Base-by-base conservation (phyloP, 495 filamentous ascomycete species). In the Astrothelium subdiscretum region DNA sequence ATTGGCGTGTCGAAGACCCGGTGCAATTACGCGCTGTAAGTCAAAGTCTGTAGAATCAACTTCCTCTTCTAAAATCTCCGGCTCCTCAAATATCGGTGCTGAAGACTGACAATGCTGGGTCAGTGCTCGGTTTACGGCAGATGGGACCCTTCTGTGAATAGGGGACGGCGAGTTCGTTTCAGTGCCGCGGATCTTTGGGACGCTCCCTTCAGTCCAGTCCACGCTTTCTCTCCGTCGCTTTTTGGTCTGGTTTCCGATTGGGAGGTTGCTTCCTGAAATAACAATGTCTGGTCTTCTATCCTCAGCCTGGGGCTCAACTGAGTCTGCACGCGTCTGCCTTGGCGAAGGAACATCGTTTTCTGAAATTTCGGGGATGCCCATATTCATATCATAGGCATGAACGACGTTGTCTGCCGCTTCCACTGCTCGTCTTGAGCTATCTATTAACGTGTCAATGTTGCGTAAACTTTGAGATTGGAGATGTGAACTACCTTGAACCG, bases 331-430 rank as follows among this genome's bases (percentile, higher is more conserved):
- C 5, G 13, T 11, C 2, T 22, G 27, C 5, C 31, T 15, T 12
- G 40, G 24, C 12, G 67, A 62, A 24, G 60, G 58, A 22, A 27
- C 22, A 20, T 29, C 35, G 5, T 67, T 67, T 22, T 69, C 68
- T 11, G 70, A 61, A 24, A 60, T 85, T 62, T 87, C 83, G 22
- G 88, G 88, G 29, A 92, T 79, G 65, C 88, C 83, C 87, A 92
- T 89, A 71, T 91, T 87, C 67, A 92, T 79, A 71, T 91, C 88
- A 65, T 91, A 91, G n/a, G 88, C 88, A 75, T 92, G 86, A 31
- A 92, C 88, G 40, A 92, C 87, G 67, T 92, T 92, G 66, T 92
- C 88, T 1, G 88, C 87, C 29, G 88, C 88, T 72, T 91, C 89
- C 18, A 91, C 84, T 2, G 88, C 88, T 48, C 88, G 77, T 70